Evolutionary conservation across 2,329 filamentous ascomycete species (phyloP).

Genomic region (Berkeleyomyces basicola): DNA sequence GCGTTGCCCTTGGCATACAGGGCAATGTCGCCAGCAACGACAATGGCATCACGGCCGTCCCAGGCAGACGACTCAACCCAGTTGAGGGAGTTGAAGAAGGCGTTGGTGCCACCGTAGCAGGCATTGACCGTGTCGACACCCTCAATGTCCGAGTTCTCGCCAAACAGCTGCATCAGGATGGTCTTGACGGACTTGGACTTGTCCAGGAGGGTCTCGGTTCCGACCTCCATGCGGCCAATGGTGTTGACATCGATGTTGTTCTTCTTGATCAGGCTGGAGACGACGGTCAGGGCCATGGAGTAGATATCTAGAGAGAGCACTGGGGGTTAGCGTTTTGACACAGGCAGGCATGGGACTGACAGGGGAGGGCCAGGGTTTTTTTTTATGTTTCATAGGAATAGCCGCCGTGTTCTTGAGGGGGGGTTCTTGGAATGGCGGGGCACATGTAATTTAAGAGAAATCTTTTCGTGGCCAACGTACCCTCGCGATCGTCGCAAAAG

Average conservation of each 20-base stretch:
- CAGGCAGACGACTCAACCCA: constrained; percentile 77
- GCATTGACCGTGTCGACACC: constrained; percentile 72
- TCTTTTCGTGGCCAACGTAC: constrained; percentile 29
- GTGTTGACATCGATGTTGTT: constrained; percentile 67
- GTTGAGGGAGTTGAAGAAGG: constrained; percentile 68
- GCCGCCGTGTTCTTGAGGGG: not conserved
- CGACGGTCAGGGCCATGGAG: constrained; percentile 64
- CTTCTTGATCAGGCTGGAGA: constrained; percentile 63
- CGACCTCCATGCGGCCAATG: constrained; percentile 68
- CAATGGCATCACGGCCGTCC: constrained; percentile 69
- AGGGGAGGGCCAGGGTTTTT: not conserved
- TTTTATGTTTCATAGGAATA: not conserved
- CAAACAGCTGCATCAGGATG: constrained; percentile 73
- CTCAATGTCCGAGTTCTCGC: constrained; percentile 70
- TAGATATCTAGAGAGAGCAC: constrained; percentile 52
- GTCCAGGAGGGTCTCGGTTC: constrained; percentile 72
- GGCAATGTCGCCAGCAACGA: constrained; percentile 68
- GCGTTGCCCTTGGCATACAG: constrained; percentile 73
- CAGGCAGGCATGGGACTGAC: not conserved
- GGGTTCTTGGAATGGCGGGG: constrained; percentile 9
- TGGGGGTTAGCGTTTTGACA: constrained; percentile 14
- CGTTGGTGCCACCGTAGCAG: constrained; percentile 76
- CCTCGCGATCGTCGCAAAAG: constrained; percentile 81
- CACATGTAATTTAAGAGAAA: not conserved
- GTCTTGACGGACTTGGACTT: constrained; percentile 88